Base-by-base conservation (phyloP, 179 eudicot genomes). In the Spergularia azorica region DNA sequence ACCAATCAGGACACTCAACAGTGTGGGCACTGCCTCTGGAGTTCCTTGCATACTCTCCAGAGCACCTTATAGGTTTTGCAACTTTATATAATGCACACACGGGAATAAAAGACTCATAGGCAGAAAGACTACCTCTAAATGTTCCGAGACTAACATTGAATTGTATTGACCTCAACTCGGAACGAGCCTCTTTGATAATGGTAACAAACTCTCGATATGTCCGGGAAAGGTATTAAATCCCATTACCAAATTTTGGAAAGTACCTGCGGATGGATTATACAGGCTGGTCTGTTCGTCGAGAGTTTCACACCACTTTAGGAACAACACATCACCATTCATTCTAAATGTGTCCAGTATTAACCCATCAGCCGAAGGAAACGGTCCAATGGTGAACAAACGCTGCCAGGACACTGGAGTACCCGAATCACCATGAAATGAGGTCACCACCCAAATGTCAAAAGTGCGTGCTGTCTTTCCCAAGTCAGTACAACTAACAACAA, bases 371-470 rank as follows among this genome's bases (percentile, higher is more conserved):
- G 73, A 26, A 26, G 58, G 46, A 54, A 54, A 7, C 3, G 73
- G 73, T 70, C 57, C 62, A 7, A 71, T 18, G 16, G 17, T 39
- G 50, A 71, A 39, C 54, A 71, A n/a, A 55, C 16, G 75, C 43
- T 71, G 39, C 75, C 75, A 71, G 38, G 75, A 57, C 6, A 17
- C 13, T 58, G 75, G 64, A 20, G 39, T 13, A 16, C 75, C 75
- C 1, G 64, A 39, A 57, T 57, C 38, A 66, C 11, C 75, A 38
- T 57, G 8, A 58, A 71, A 71, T 57, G 5, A 21, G 3, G 65
- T 57, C 2, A 17, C 75, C 17, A 71, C 54, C 75, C 75, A 71
- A 3, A 58, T 8, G 32, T 71, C 54, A 58, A 38, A 56, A 8
- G 5, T 57, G 15, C 9, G 16, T 15, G 16, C 43, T 1, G 63